A percentile compares a stretch with the other conserved stretches of the same genome.
Conservation (phyloP, 805 yeast species). For the Spathaspora boniae region DNA sequence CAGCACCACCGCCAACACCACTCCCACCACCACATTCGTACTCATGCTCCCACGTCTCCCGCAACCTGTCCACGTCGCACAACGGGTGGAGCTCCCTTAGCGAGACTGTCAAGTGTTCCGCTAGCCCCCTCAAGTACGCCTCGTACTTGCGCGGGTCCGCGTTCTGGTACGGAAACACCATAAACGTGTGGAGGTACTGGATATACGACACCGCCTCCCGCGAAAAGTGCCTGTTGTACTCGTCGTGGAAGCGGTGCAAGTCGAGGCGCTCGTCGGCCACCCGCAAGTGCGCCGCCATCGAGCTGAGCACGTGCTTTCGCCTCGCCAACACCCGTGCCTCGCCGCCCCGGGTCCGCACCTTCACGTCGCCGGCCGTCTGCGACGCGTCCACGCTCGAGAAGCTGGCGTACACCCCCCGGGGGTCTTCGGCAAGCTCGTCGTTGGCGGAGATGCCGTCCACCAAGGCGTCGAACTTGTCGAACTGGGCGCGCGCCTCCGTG, state of each 20-base stretch:
- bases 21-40: conserved; percentile 5
- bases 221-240: conserved; percentile 47
- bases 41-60: conserved; percentile 7
- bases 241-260: conserved; percentile 46
- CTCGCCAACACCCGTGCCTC: conserved; percentile 22
- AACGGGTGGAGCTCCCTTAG: conserved; percentile 49
- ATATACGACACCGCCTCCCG: conserved; percentile 36
- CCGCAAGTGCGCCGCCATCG: conserved; percentile 52
- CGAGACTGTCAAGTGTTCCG: conserved; percentile 48
- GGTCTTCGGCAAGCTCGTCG: conserved; percentile 11
- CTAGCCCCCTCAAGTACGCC: conserved; percentile 44
- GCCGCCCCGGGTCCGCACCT: conserved; percentile 11
- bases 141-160: conserved; percentile 34
- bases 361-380: neutral
- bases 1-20: conserved; percentile 1
- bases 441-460: conserved; percentile 8
- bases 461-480: conserved; percentile 14
- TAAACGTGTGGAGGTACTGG: conserved; percentile 48
- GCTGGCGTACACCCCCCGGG: conserved; percentile 18
- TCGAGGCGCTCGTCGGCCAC: conserved; percentile 71
- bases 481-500: conserved; percentile 13
- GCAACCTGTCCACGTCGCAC: conserved; percentile 29
- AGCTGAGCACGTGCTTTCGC: conserved; percentile 43
- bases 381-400: conserved; percentile 17
- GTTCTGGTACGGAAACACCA: conserved; percentile 27